These are phyloP conservation scores for Butyriboletus appendiculatus DNA, from an alignment of 1,284 basidiomycete species.

Conservation along the genomic window DNA sequence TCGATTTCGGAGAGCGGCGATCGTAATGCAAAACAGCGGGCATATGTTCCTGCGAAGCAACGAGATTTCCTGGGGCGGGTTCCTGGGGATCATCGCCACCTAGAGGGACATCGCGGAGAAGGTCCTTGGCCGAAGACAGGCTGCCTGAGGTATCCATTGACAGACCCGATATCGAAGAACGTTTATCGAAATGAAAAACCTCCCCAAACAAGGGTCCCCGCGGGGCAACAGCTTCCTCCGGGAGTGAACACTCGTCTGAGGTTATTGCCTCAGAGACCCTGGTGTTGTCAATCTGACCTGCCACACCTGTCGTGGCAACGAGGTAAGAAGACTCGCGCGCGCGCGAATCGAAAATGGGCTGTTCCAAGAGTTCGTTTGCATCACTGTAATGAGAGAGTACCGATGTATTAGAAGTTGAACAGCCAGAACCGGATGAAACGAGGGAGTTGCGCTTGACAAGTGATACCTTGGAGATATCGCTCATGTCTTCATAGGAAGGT, in stretches of 20 bases:
- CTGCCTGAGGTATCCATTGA: background rate
- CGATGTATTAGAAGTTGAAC: constrained; percentile 29
- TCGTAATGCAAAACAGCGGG: background rate
- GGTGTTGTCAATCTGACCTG: background rate
- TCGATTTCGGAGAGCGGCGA: background rate
- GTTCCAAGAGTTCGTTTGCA: constrained; percentile 11
- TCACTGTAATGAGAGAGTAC: constrained; percentile 23
- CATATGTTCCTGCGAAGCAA: background rate
- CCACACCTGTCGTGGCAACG: background rate
- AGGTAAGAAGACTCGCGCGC: background rate
- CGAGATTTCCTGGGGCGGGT: background rate
- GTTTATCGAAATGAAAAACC: background rate
- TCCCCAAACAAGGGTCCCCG: background rate
- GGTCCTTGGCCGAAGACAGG: background rate
- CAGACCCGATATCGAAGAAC: background rate
- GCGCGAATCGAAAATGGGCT: background rate
- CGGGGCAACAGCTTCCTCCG: background rate
- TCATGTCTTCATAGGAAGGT: constrained; percentile 24
- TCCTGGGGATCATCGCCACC: background rate
- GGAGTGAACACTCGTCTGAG: background rate
- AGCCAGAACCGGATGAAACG: constrained; percentile 14
- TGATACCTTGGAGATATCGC: constrained; percentile 21
- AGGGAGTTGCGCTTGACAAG: constrained; percentile 15
- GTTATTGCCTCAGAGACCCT: background rate
- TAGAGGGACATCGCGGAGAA: background rate